A percentile compares a stretch with the other conserved stretches of the same genome.
Conservation (phyloP, 352 stramenopile genomes). For the Plasmopara viticola region DNA sequence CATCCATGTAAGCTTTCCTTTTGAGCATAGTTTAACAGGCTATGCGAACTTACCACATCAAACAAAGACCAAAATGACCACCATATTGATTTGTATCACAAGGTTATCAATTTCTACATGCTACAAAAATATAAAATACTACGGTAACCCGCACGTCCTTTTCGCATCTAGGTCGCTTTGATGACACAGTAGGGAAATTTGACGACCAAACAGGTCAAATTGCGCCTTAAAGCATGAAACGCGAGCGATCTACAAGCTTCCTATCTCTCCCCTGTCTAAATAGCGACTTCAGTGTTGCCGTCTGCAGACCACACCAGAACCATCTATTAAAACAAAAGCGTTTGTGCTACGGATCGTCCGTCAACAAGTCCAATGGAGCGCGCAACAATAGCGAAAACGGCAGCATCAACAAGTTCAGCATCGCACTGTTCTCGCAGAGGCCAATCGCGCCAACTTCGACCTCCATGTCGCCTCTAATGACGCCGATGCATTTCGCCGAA, state of each 20-base stretch:
- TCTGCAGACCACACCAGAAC: slow-evolving; percentile 26
- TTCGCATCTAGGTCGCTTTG: no score
- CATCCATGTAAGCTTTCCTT: no score
- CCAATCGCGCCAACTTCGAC: slow-evolving; percentile 19
- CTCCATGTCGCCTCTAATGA: slow-evolving; percentile 5
- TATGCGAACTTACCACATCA: no score
- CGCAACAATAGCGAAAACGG: slow-evolving; percentile 6
- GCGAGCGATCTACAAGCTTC: slow-evolving; percentile 32
- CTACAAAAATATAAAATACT: no score
- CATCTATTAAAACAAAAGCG: slow-evolving; percentile 38
- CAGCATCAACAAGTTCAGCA: slow-evolving; percentile 7
- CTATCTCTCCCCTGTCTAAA: slow-evolving; percentile 5
- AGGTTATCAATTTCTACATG: no score
- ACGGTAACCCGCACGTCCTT: no score
- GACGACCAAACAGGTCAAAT: no score
- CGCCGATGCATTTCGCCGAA: slow-evolving; percentile 24
- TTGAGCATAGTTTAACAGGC: no score
- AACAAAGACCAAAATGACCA: no score
- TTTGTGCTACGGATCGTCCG: slow-evolving; percentile 22
- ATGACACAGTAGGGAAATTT: no score
- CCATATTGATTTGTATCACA: no score
- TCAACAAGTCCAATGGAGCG: slow-evolving; percentile 9
- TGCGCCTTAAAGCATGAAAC: slow-evolving; percentile 35
- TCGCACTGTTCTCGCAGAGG: slow-evolving; percentile 3
- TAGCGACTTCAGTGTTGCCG: slow-evolving; percentile 13